Percentiles rank a stretch among this genome's conserved stretches.
phyloP scores from a whole-genome alignment of 495 filamentous ascomycete species.

The Aspergillus nanangensis region DNA sequence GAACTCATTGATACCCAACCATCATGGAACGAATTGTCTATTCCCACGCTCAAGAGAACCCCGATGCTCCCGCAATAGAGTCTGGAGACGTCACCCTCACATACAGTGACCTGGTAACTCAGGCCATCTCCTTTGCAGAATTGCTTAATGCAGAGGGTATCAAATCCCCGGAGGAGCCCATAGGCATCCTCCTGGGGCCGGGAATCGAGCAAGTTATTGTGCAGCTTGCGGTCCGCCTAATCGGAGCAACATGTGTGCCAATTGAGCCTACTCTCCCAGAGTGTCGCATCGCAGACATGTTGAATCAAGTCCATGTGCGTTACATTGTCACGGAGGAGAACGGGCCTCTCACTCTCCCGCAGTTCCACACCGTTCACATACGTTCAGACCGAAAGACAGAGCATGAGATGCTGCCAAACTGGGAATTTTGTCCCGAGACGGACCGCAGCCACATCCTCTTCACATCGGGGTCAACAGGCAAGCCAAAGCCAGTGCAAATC shows the following conservation, averaged over 20 bases:
- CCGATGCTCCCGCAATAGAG: background rate
- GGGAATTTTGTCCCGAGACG: background rate
- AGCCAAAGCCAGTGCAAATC: conserved; percentile 6
- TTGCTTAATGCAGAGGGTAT: background rate
- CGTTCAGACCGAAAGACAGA: background rate
- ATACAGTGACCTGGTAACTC: conserved; percentile 1
- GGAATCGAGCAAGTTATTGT: background rate
- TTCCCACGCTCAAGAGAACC: background rate
- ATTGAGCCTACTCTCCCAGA: conserved; percentile 6
- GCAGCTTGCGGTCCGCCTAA: conserved; percentile 3
- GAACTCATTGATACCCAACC: no score
- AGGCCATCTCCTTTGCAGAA: background rate
- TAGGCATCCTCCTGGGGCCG: conserved; percentile 1
- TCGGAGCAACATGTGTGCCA: conserved; percentile 5
- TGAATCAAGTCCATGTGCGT: background rate
- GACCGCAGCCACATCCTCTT: conserved; percentile 8
- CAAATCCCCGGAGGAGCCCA: background rate
- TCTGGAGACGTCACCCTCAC: background rate
- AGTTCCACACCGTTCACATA: background rate
- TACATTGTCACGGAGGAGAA: background rate
- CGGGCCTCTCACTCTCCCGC: background rate
- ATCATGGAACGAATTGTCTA: conserved; percentile 5
- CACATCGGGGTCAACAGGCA: conserved; percentile 6
- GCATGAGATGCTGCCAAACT: background rate
- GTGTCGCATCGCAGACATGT: background rate